Evolutionary conservation across 202 grass and related monocot species (phyloP), one percentile per base, ranked within the genome.

Genomic region (Sporobolus alterniflorus): DNA sequence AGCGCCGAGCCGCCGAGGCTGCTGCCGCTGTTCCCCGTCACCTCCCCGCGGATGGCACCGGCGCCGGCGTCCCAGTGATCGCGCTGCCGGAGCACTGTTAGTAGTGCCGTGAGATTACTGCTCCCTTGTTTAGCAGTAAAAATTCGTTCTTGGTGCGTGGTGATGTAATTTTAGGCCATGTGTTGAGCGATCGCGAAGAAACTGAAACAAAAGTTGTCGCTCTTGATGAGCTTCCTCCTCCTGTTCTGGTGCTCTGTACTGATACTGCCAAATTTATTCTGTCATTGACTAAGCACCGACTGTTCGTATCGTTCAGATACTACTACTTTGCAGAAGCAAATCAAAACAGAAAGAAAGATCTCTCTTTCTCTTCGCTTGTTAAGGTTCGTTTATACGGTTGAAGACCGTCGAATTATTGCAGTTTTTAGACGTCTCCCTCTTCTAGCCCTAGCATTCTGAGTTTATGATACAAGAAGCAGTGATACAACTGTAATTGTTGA

Each of bases 21-120:
- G 21, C 90, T 98, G 75, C 90, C 92, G 7, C 88, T 98, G 24
- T 95, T 95, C 76, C 95, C 95, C 30, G 75, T 93, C 75, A 88
- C 90, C 2, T 93, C 90, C 1, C 90, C 88, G 5, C 74, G 86
- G 50, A 74, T 78, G 72, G 79, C 83, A 8, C 30, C 73, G 18
- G 8, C 68, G 43, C 20, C 88, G 74, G 25, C 88, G 68, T 54
- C 18, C 5, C 47, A 77, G 65, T n/a, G 74, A 73, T 33, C 82
- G 21, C 18, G 6, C n/a, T 7, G 52, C 75, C 74, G 59, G 56
- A 80, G 29, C 32, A 66, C 65, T 61, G 26, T 17, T 62, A 39
- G 36, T 31, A 26, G 65, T 54, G 42, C 62, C 36, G 15, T 50
- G 64, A 67, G 79, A 73, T 76, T 18, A 39, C 39, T 33, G n/a